Percentiles rank a stretch among this genome's conserved stretches.
These are phyloP conservation scores for Vigna mungo DNA, from an alignment of 306 rosid species.

Conservation along the genomic window DNA sequence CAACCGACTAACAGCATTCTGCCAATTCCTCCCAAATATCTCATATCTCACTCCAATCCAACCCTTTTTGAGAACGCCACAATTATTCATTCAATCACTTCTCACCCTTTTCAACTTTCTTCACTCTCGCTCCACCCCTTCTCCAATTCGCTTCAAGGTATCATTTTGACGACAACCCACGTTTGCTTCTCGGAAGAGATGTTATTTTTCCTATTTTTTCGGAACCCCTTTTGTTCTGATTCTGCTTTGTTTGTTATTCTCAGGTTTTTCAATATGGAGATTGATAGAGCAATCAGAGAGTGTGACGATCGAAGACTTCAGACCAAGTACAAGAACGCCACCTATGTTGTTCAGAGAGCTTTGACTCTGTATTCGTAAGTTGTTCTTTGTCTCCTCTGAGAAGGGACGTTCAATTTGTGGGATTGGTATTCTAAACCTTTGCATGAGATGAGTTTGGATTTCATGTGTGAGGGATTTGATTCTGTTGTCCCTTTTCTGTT, in stretches of 20 bases:
- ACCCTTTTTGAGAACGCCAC: conserved; percentile 34
- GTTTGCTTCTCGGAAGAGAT: conserved; percentile 29
- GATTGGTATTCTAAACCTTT: conserved; percentile 27
- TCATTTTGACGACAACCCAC: conserved; percentile 45
- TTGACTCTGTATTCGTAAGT: conserved; percentile 86
- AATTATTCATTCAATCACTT: conserved; percentile 24
- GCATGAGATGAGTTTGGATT: conserved; percentile 38
- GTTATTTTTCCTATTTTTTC: conserved; percentile 33
- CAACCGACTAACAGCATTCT: conserved; percentile 38
- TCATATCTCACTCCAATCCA: conserved; percentile 10
- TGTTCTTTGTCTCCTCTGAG: conserved; percentile 34
- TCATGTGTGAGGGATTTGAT: conserved; percentile 24
- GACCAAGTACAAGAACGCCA: conserved; percentile 87
- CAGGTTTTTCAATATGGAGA: conserved; percentile 70
- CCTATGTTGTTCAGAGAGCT: conserved; percentile 89
- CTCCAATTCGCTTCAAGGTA: conserved; percentile 29
- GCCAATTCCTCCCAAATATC: conserved; percentile 43
- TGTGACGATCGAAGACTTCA: conserved; percentile 88
- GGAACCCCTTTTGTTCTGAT: conserved; percentile 37
- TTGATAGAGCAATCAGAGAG: conserved; percentile 82
- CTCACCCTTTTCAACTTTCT: background rate
- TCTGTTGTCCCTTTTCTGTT: conserved; percentile 12
- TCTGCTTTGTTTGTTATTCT: conserved; percentile 10
- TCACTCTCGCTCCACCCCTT: background rate
- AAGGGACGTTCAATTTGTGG: background rate